phyloP scores from a whole-genome alignment of 2,329 filamentous ascomycete genomes.

The Colletotrichum limetticola region DNA sequence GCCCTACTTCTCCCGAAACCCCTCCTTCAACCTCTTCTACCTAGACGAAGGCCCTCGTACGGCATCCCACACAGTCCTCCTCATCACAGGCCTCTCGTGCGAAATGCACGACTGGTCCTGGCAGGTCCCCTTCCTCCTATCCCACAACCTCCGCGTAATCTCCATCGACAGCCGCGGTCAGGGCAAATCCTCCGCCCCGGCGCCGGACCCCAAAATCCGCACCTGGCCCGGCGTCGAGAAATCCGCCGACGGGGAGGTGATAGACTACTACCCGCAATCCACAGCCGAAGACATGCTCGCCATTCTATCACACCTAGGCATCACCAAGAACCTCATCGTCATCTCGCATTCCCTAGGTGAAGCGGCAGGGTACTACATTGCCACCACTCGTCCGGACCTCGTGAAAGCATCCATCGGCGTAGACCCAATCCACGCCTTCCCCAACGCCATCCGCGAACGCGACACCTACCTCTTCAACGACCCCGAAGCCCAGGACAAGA shows the following conservation, averaged over 20 bases:
- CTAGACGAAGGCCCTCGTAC: constrained; percentile 11
- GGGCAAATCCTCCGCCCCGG: constrained; percentile 18
- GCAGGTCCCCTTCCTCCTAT: constrained; percentile 17
- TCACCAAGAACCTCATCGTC: constrained; percentile 9
- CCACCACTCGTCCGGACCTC: not conserved
- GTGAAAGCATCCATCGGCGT: constrained; percentile 12
- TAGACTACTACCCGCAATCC: constrained; percentile 27
- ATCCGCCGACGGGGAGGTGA: constrained; percentile 11
- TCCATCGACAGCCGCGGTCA: constrained; percentile 20
- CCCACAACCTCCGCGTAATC: constrained; percentile 18
- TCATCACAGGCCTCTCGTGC: constrained; percentile 18
- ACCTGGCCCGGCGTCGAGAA: constrained; percentile 18
- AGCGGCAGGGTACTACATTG: constrained; percentile 10
- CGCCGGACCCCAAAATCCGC: not conserved
- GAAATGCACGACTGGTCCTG: constrained; percentile 28
- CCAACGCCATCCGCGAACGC: not conserved
- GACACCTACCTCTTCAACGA: not conserved
- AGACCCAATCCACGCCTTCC: constrained; percentile 14
- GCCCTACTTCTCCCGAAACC: constrained; percentile 21
- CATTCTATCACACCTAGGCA: constrained; percentile 1
- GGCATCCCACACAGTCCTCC: not conserved
- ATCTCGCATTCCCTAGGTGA: constrained; percentile 20
- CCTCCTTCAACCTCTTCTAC: constrained; percentile 15
- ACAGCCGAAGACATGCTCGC: constrained; percentile 20
- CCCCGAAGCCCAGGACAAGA: not conserved